These are phyloP conservation scores for Mycena vitilis DNA, from an alignment of 768 basidiomycete genomes.

Conservation along the genomic window DNA sequence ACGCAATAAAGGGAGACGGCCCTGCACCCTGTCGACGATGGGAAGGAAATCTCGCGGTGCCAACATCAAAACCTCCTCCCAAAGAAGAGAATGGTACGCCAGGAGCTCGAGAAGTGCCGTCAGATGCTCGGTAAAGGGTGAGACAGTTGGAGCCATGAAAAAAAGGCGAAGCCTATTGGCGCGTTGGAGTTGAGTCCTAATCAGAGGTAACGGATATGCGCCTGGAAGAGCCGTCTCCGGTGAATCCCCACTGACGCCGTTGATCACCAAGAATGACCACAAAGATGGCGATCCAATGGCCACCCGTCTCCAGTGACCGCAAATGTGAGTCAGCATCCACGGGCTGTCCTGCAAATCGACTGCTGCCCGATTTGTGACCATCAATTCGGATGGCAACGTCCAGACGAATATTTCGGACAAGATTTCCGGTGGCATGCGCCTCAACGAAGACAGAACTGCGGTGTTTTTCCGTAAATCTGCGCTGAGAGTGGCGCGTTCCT, in stretches of 20 bases:
- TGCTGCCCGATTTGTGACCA: neutral
- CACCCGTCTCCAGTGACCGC: neutral
- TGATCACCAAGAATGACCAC: neutral
- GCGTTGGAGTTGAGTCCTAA: neutral
- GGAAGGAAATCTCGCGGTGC: neutral
- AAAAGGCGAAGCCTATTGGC: neutral
- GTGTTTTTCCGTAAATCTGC: neutral
- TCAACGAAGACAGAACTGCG: neutral
- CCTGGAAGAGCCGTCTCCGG: neutral
- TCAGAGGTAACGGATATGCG: neutral
- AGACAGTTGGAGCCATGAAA: neutral
- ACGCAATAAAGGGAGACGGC: neutral
- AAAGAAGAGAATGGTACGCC: neutral
- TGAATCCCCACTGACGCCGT: too few species aligned
- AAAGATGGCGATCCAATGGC: neutral
- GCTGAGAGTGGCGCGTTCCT: neutral
- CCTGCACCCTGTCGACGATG: neutral
- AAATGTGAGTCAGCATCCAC: neutral
- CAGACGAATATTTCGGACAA: neutral
- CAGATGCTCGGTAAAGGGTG: neutral
- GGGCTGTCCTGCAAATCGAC: constrained; percentile 1
- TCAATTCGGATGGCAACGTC: neutral
- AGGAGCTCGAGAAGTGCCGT: neutral
- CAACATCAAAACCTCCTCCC: neutral
- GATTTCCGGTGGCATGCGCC: constrained; percentile 2